Evolutionary conservation across 2,329 filamentous ascomycete species (phyloP), one percentile per base, ranked within the genome.

Genomic region (Calonectria montana): DNA sequence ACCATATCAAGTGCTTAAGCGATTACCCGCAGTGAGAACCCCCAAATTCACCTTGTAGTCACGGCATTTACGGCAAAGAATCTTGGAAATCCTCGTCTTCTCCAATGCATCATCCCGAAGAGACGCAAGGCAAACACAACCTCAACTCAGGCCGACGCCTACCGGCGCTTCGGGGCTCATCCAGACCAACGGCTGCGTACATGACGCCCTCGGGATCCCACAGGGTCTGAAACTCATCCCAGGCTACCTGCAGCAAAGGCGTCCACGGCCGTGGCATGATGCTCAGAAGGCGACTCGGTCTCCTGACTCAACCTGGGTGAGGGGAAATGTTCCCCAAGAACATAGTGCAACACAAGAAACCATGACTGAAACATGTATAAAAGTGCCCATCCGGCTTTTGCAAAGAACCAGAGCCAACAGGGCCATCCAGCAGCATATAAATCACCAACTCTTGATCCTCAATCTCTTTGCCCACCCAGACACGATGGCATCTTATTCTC

Each of bases 171-270:
- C 16, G 21, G 21, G 21, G 25, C 29, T 12, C 27, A 15, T 43
- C 37, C 21, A 57, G 21, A 43, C 57, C 23, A 37, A 18, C 16
- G 43, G 25, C 63, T 23, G 41, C 21, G 21, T 47, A 47, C 50
- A 47, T 59, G 21, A 18, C 41, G 25, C 39, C 31, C 25, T 45
- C 63, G 47, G 48, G 50, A 25, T 25, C 21, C 64, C 23, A 59
- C 64, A 66, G 57, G 27, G 12, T 10, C 37, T 31, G 37, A 66
- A 66, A 66, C 48, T 31, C 39, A 25, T 39, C 18, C 64, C 37
- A 23, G 64, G 50, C 37, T 53, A 37, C 53, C 29, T 57, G 64
- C 64, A 57, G 37, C 21, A 66, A 66, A 59, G 47, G 48, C 50
- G 25, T 59, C 39, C 37, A 53, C 21, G 57, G 23, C 8, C 41